Percentiles rank a stretch among this genome's conserved stretches.
Conservation (phyloP, 2,329 filamentous ascomycete species). For the Westerdykella ornata region DNA sequence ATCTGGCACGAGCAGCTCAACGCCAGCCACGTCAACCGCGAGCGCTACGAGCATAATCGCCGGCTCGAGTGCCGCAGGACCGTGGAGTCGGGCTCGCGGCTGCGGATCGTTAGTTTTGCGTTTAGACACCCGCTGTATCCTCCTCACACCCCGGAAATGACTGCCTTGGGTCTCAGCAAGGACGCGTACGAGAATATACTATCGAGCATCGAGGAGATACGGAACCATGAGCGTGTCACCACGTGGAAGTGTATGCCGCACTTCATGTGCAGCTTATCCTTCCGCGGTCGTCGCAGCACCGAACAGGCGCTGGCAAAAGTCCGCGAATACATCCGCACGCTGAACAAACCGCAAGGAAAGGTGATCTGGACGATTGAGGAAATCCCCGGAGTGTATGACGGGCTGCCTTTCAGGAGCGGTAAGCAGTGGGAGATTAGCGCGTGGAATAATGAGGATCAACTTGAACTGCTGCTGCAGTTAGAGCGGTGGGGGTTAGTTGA, state of each 20-base stretch:
- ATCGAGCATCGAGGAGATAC: slow-evolving; percentile 13
- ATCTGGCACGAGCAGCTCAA: slow-evolving; percentile 10
- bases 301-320: slow-evolving; percentile 14
- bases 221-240: slow-evolving; percentile 2
- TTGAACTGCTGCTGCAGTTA: slow-evolving; percentile 18
- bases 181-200: slow-evolving; percentile 12
- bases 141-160: slow-evolving; percentile 22
- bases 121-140: slow-evolving; percentile 20
- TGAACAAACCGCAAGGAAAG: slow-evolving; percentile 14
- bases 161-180: slow-evolving; percentile 15
- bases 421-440: slow-evolving; percentile 23
- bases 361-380: slow-evolving; percentile 24
- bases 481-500: slow-evolving; percentile 22
- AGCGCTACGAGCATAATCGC: slow-evolving; percentile 21
- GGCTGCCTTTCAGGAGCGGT: slow-evolving; percentile 9
- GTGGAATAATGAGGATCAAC: slow-evolving; percentile 19
- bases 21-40: slow-evolving; percentile 11
- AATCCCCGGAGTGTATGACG: slow-evolving; percentile 18
- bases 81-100: slow-evolving; percentile 15
- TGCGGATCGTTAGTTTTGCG: slow-evolving; percentile 17
- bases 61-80: slow-evolving; percentile 20
- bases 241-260: slow-evolving; percentile 4
- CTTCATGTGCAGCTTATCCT: slow-evolving; percentile 5
- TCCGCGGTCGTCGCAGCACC: slow-evolving; percentile 8
- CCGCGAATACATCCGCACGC: slow-evolving; percentile 15